phyloP scores from a whole-genome alignment of 257 asterid species.

The Primulina tabacum region DNA sequence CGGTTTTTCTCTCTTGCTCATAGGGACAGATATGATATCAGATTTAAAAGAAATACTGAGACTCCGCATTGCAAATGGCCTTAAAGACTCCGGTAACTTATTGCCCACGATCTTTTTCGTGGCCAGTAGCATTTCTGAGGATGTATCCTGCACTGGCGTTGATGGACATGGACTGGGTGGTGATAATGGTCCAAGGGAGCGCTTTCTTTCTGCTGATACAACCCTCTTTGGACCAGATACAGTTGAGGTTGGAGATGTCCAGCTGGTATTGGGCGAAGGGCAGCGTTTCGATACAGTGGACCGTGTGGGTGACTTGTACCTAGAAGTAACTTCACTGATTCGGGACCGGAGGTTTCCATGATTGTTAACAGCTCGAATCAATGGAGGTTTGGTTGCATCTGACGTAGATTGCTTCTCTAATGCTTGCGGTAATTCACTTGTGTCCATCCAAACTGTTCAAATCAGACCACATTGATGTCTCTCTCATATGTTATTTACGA shows the following conservation, averaged over 20 bases:
- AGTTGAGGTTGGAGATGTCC: conserved; percentile 38
- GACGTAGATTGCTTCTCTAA: conserved; percentile 45
- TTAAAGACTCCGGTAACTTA: conserved; percentile 63
- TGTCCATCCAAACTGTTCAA: conserved; percentile 61
- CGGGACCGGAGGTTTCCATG: conserved; percentile 54
- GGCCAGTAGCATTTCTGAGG: conserved; percentile 36
- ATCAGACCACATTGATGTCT: conserved; percentile 53
- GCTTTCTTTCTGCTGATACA: conserved; percentile 66
- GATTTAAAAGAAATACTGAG: conserved; percentile 61
- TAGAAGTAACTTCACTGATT: conserved; percentile 75
- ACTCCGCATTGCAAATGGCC: conserved; percentile 81
- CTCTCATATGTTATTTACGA: conserved; percentile 31
- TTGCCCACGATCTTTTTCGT: conserved; percentile 47
- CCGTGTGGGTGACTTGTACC: conserved; percentile 70
- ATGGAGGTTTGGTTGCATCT: conserved; percentile 46
- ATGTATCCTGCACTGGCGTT: conserved; percentile 62
- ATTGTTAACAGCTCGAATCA: conserved; percentile 57
- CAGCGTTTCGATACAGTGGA: conserved; percentile 52
- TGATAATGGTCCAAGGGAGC: conserved; percentile 54
- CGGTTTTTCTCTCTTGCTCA: conserved; percentile 56
- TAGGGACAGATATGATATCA: conserved; percentile 44
- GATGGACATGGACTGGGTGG: conserved; percentile 52
- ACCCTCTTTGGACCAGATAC: conserved; percentile 55
- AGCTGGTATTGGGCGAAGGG: conserved; percentile 56
- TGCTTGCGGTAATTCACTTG: conserved; percentile 46